Conservation (phyloP, 768 basidiomycete species). For the Suillus luteus region DNA sequence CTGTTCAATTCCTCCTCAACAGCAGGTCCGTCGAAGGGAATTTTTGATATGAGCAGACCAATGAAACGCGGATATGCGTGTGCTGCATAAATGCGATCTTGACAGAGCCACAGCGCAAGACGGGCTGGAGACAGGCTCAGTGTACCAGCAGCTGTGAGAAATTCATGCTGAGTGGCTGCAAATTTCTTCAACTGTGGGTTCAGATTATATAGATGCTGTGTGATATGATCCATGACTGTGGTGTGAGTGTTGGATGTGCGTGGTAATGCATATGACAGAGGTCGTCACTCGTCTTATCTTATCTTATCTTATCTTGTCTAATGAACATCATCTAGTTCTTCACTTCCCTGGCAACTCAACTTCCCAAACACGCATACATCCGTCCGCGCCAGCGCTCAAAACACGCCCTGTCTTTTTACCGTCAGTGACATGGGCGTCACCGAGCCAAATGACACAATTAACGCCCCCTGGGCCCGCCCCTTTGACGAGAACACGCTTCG, state of each 20-base stretch:
- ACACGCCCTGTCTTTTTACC: conserved; percentile 52
- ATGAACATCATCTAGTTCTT: neutral
- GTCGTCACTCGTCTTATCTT: neutral
- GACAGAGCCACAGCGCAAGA: conserved; percentile 66
- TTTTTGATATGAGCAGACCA: conserved; percentile 60
- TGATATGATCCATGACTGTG: neutral
- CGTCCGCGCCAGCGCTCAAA: conserved; percentile 80
- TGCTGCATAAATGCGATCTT: conserved; percentile 74
- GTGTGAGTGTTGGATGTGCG: no score
- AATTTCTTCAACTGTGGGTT: conserved; percentile 44
- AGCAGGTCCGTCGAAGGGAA: conserved; percentile 42
- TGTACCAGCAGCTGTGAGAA: conserved; percentile 59
- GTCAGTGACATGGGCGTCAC: conserved; percentile 26
- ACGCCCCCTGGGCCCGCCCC: conserved; percentile 88
- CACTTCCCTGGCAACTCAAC: conserved; percentile 34
- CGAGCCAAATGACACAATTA: conserved; percentile 77
- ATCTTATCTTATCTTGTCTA: conserved; percentile 4
- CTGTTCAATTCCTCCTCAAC: conserved; percentile 21
- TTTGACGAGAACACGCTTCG: conserved; percentile 78
- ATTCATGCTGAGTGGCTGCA: conserved; percentile 55
- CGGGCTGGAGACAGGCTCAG: conserved; percentile 48
- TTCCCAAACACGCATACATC: conserved; percentile 73
- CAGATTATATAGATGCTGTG: conserved; percentile 37
- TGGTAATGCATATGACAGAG: neutral
- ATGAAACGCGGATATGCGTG: conserved; percentile 77